These are phyloP conservation scores for Carex pumila DNA, from an alignment of 176 grass and related monocot genomes.

Conservation along the genomic window DNA sequence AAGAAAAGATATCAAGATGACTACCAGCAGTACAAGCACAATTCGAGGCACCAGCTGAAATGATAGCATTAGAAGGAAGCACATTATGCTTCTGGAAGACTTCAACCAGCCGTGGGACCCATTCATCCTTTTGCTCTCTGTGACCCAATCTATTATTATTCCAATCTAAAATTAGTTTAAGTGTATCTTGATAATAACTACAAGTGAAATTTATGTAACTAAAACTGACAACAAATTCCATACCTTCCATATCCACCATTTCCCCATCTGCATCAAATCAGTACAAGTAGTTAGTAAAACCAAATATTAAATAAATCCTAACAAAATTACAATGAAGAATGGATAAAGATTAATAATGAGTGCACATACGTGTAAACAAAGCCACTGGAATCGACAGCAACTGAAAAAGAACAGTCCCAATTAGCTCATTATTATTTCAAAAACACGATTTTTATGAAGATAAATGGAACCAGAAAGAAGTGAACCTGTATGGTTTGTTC, in stretches of 20 bases:
- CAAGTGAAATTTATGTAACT: background rate
- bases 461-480: slow-evolving; percentile 10
- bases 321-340: slow-evolving; percentile 14
- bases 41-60: slow-evolving; percentile 80
- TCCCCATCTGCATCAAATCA: slow-evolving; percentile 66
- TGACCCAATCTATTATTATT: slow-evolving; percentile 66
- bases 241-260: slow-evolving; percentile 98
- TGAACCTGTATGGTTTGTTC: slow-evolving; percentile 97
- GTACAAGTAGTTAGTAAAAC: background rate
- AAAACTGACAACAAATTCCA: background rate
- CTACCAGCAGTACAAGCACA: slow-evolving; percentile 91
- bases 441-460: background rate
- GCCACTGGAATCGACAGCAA: slow-evolving; percentile 93
- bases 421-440: background rate
- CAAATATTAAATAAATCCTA: slow-evolving; percentile 10
- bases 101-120: slow-evolving; percentile 83
- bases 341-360: slow-evolving; percentile 23
- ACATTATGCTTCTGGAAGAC: slow-evolving; percentile 82
- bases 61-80: slow-evolving; percentile 64
- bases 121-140: slow-evolving; percentile 97
- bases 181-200: background rate
- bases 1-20: slow-evolving; percentile 10
- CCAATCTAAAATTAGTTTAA: background rate
- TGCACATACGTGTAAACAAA: slow-evolving; percentile 98
- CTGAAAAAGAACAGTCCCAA: slow-evolving; percentile 37